Percentiles rank a stretch among this genome's conserved stretches.
phyloP scores from a whole-genome alignment of 73 alveolate species.

The Paramecium sonneborni region DNA sequence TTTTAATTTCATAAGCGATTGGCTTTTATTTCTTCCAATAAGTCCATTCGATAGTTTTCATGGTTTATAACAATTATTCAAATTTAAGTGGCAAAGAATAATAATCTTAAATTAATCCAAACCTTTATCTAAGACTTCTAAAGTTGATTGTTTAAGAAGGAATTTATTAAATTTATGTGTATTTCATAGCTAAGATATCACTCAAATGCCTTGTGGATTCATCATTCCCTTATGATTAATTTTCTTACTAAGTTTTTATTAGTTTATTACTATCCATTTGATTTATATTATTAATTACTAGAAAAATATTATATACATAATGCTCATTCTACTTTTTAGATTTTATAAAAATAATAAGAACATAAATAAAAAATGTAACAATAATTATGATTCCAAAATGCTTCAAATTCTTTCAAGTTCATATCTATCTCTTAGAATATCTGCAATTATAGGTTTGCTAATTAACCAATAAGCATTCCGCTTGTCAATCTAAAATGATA shows the following conservation, averaged over 20 bases:
- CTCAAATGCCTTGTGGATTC: conserved; percentile 12
- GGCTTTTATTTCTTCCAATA: conserved; percentile 10
- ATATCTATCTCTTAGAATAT: not conserved
- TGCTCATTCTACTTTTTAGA: not conserved
- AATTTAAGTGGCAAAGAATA: conserved; percentile 23
- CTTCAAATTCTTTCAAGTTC: conserved; percentile 28
- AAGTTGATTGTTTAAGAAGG: not conserved
- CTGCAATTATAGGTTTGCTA: conserved; percentile 20
- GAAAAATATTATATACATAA: not conserved
- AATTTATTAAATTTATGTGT: not conserved
- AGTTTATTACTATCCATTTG: not conserved
- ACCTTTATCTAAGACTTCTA: conserved; percentile 1
- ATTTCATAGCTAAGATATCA: not conserved
- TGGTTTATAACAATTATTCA: not conserved
- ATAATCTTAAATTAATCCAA: not conserved
- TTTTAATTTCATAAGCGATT: not conserved
- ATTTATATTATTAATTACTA: not conserved
- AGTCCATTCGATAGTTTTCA: not conserved
- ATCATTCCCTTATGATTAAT: not conserved
- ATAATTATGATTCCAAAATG: not conserved
- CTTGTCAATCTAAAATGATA: not conserved
- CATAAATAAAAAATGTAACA: not conserved
- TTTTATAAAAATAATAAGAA: conserved; percentile 4
- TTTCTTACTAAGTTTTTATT: not conserved
- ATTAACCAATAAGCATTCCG: conserved; percentile 32